Evolutionary conservation across 2,329 filamentous ascomycete genomes (phyloP), one percentile per base, ranked within the genome.

Genomic region (Trichoderma sp.): DNA sequence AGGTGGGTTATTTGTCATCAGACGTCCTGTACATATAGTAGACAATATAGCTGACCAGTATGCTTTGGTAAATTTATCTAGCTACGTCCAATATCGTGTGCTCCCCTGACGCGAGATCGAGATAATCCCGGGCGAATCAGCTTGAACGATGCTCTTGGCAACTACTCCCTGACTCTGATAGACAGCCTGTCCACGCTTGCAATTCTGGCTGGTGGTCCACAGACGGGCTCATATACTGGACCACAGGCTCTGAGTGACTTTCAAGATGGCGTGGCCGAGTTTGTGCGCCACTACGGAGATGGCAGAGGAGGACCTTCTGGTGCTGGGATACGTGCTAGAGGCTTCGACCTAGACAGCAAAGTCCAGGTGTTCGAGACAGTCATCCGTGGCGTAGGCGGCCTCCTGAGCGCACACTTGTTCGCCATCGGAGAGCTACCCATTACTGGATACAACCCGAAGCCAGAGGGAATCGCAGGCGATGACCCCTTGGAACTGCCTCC

Each of bases 331-430:
- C 87, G 94, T 74, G 90, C 91, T 4, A 88, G 90, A 70, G 96
- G 94, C 0, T 99, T 99, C 78, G 94, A 99, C 81, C 85, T 97
- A 53, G 95, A 99, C 82, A 97, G 95, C 84, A 99, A 98, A 82
- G 96, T 99, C 2, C 95, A 99, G 83, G 94, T 99, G 51, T 99
- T 99, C 78, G 96, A 99, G 84, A 98, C 95, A 0, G 95, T 97
- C 43, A 99, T 99, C 76, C 89, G 96, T 72, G 96, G 95, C 18
- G 89, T 97, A 60, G 96, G 96, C 15, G 96, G 96, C 0, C 84
- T 99, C 71, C 83, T 99, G 75, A 98, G 95, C 78, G 94, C 95
- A 2, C 96, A 99, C 83, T 84, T 98, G 56, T 99, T 99, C 80
- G 95, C 96, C 14, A 86, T 94, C 26, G 96, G 95, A 39, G 94